Conservation (phyloP, 345 rosid genomes). For the Murraya paniculata region DNA sequence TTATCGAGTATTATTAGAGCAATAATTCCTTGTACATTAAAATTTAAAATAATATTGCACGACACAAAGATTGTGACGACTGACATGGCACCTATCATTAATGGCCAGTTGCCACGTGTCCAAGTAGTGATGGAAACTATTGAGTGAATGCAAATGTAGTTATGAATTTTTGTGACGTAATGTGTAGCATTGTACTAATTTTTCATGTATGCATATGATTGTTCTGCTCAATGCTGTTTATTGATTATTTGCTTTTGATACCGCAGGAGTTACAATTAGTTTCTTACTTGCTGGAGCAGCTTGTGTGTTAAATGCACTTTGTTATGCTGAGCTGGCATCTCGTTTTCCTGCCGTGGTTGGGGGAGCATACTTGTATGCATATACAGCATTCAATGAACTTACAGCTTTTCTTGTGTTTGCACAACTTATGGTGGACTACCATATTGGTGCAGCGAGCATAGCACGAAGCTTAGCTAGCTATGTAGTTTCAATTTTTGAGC, state of each 20-base stretch:
- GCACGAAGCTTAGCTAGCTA: slow-evolving; percentile 92
- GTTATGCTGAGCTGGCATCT: slow-evolving; percentile 86
- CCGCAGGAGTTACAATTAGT: slow-evolving; percentile 82
- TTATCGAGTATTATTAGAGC: background rate
- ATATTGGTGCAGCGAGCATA: slow-evolving; percentile 95
- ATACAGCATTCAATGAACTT: slow-evolving; percentile 86
- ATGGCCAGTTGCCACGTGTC: background rate
- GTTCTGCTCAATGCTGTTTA: background rate
- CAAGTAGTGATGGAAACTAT: background rate
- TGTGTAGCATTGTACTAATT: no score
- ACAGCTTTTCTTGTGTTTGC: slow-evolving; percentile 92
- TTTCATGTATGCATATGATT: no score
- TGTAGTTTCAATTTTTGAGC: slow-evolving; percentile 64
- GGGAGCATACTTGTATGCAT: slow-evolving; percentile 85
- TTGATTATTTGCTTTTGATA: background rate
- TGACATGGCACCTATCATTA: background rate
- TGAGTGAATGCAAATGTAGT: background rate
- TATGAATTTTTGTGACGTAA: background rate
- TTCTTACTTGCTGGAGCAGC: slow-evolving; percentile 89
- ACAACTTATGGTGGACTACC: slow-evolving; percentile 92
- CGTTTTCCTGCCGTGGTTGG: slow-evolving; percentile 96
- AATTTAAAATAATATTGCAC: no score
- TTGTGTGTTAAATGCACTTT: slow-evolving; percentile 87
- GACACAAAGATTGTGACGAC: no score
- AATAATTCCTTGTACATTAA: no score